Evolutionary conservation across 768 basidiomycete genomes (phyloP), one percentile per base, ranked within the genome.

Genomic region (Lanmaoa pseudosensibilis): DNA sequence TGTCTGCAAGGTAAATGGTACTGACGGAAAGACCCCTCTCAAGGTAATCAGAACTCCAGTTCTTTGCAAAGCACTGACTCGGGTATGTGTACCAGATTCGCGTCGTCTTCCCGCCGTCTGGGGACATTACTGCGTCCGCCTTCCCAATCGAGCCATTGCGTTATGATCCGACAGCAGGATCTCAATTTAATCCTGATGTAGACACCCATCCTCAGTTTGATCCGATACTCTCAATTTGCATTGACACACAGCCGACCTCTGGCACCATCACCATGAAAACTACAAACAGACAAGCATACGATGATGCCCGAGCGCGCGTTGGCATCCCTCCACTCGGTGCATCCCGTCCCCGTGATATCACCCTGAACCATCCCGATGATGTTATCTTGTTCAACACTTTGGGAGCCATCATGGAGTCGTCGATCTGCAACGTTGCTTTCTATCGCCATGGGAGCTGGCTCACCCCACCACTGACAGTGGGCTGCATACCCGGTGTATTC

Each of bases 401-500:
- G 2, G 72, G 73, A 2, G 64, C 74, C 18, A 66, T 89, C 52
- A 88, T 79, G 44, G 90, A 93, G 66, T 76, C 87, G 1, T 83
- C 86, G 32, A 83, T 88, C 45, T 85, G 79, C 68, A 93, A 92
- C 61, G 71, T 92, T 50, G 87, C 89, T 2, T 80, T 92, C 57
- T 80, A 78, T 60, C 83, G 86, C 13, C 65, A 65, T 4, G 67
- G 69, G 2, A 63, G 54, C 11, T 93, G 91, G 91, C 59, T 88
- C 53, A 91, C 90, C 1, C 90, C 90, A 21, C 61, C 79, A 3
- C 65, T 77, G 13, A 68, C 73, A 2, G 80, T 81, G 19, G 90
- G 90, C 19, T 90, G 90, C 64, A 78, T 92, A n/a, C 73, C 80
- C 5, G 91, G 90, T 18, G 84, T 89, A 36, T 74, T 85, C 60